Conservation (phyloP, 2,329 filamentous ascomycete genomes). For the Emericellopsis atlantica region DNA sequence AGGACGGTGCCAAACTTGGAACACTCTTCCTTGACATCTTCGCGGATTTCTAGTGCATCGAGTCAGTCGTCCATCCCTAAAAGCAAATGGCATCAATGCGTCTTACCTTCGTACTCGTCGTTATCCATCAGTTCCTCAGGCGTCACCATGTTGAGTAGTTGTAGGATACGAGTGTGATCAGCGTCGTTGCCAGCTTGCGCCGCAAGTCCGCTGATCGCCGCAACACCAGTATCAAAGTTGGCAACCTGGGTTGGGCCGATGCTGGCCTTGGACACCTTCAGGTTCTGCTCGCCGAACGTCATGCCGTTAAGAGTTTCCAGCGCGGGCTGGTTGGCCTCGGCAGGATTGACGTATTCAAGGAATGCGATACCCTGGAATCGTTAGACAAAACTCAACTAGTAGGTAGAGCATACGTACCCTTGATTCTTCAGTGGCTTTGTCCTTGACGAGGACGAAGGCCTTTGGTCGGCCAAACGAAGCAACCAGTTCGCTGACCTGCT, state of each 20-base stretch:
- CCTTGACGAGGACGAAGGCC: constrained; percentile 82
- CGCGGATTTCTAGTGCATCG: constrained; percentile 66
- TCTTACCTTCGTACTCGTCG: constrained; percentile 83
- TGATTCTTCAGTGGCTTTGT: constrained; percentile 73
- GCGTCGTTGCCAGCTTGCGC: constrained; percentile 71
- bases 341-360: constrained; percentile 78
- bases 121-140: constrained; percentile 86
- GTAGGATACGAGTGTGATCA: constrained; percentile 73
- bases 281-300: constrained; percentile 75
- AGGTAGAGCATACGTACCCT: constrained; percentile 46
- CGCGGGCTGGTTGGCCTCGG: constrained; percentile 62
- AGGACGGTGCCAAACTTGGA: constrained; percentile 75
- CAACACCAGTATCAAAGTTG: constrained; percentile 89
- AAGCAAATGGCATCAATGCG: background rate
- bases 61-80: constrained; percentile 17
- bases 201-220: constrained; percentile 94
- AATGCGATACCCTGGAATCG: constrained; percentile 73
- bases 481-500: constrained; percentile 82
- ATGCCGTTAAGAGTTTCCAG: constrained; percentile 88
- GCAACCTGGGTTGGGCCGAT: constrained; percentile 88
- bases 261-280: constrained; percentile 81
- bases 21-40: constrained; percentile 90
- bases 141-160: constrained; percentile 97
- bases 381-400: constrained; percentile 12
- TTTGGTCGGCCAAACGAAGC: constrained; percentile 88